Conservation (phyloP, 768 basidiomycete genomes). For the Sarcomyxa edulis region DNA sequence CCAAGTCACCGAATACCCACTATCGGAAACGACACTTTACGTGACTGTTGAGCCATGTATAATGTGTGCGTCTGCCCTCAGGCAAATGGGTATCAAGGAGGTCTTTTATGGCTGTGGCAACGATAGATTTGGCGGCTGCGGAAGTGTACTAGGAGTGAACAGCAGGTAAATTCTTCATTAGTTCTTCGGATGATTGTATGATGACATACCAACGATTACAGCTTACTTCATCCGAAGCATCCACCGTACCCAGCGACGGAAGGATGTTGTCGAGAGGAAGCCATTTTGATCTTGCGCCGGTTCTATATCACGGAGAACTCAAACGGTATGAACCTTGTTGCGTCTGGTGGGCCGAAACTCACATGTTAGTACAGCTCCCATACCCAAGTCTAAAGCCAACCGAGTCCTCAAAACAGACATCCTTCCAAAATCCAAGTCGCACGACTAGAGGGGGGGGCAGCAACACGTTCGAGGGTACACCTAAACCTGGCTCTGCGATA, state of each 20-base stretch:
- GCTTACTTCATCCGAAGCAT: constrained; percentile 68
- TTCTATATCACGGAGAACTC: constrained; percentile 93
- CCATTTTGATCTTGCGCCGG: constrained; percentile 79
- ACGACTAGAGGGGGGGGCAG: no score
- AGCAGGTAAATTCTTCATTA: constrained; percentile 41
- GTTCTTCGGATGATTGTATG: background rate
- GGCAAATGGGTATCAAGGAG: constrained; percentile 86
- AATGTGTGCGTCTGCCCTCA: constrained; percentile 95
- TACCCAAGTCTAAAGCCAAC: constrained; percentile 83
- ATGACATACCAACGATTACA: constrained; percentile 19
- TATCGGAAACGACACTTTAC: constrained; percentile 80
- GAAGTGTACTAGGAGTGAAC: constrained; percentile 89
- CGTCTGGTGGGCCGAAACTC: constrained; percentile 7
- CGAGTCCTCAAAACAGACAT: constrained; percentile 86
- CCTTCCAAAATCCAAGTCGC: constrained; percentile 11
- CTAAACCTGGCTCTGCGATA: no score
- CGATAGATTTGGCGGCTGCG: constrained; percentile 95
- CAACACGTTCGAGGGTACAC: no score
- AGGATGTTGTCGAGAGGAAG: constrained; percentile 76
- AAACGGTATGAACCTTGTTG: constrained; percentile 51
- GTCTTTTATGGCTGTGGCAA: constrained; percentile 95
- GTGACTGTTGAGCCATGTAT: constrained; percentile 99
- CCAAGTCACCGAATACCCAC: constrained; percentile 46
- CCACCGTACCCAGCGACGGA: constrained; percentile 69
- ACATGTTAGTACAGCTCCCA: constrained; percentile 56